Percentiles rank a stretch among this genome's conserved stretches.
phyloP scores from a whole-genome alignment of 371 early-diverging fungal genomes.

The Capillidium heterosporum region DNA sequence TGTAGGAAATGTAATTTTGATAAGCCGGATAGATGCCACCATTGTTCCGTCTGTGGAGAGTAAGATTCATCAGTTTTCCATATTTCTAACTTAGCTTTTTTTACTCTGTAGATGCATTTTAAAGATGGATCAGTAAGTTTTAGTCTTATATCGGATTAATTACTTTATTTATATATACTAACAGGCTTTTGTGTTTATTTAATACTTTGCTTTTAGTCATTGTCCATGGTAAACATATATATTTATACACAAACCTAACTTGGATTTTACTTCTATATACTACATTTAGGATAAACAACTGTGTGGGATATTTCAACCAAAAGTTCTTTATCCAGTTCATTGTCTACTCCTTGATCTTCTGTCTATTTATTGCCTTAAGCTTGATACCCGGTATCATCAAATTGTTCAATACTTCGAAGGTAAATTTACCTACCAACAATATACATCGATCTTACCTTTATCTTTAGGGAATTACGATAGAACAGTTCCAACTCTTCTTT shows the following conservation, averaged over 20 bases:
- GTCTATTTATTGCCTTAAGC: conserved; percentile 23
- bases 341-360: conserved; percentile 27
- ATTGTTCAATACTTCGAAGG: conserved; percentile 9
- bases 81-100: neutral
- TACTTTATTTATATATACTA: neutral
- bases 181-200: neutral
- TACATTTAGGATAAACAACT: conserved; percentile 39
- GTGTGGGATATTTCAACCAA: conserved; percentile 47
- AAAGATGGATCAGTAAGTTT: conserved; percentile 49
- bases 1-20: conserved; percentile 39
- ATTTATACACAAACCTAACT: neutral
- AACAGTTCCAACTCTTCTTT: conserved; percentile 19
- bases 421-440: neutral
- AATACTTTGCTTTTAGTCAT: conserved; percentile 15
- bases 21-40: conserved; percentile 44
- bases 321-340: conserved; percentile 49
- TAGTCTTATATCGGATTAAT: neutral
- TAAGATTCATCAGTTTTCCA: conserved; percentile 10
- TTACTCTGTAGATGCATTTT: conserved; percentile 23
- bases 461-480: neutral
- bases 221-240: conserved; percentile 24
- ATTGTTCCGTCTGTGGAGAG: conserved; percentile 37
- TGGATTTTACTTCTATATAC: neutral
- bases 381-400: conserved; percentile 15
- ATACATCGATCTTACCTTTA: conserved; percentile 9